These are phyloP conservation scores for Phylloporus sp. DNA, from an alignment of 1,284 basidiomycete genomes.

Conservation along the genomic window DNA sequence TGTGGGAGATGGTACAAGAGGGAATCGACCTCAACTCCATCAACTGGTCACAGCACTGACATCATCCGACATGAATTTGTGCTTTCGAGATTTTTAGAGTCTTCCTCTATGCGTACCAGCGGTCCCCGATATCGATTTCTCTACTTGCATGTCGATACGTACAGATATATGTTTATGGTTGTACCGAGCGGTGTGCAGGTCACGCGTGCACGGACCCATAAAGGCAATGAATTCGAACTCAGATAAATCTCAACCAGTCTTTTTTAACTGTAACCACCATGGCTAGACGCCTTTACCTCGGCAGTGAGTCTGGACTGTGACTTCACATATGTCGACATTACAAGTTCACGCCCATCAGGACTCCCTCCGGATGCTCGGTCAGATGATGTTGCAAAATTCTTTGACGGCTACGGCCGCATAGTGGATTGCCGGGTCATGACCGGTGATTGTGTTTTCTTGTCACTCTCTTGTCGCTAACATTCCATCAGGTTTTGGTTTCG, in stretches of 20 bases:
- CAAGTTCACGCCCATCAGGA: slow-evolving; percentile 46
- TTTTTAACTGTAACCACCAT: slow-evolving; percentile 58
- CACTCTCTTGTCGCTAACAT: slow-evolving; percentile 9
- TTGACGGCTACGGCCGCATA: slow-evolving; percentile 85
- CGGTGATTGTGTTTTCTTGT: slow-evolving; percentile 49
- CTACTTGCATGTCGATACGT: not conserved
- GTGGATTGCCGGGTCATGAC: slow-evolving; percentile 94
- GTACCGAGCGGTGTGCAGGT: slow-evolving; percentile 15
- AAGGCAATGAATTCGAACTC: slow-evolving; percentile 43
- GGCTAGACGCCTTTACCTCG: slow-evolving; percentile 83
- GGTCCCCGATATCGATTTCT: slow-evolving; percentile 4
- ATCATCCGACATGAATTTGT: slow-evolving; percentile 1
- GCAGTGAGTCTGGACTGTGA: slow-evolving; percentile 55
- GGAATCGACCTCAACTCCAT: slow-evolving; percentile 95
- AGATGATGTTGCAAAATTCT: slow-evolving; percentile 84
- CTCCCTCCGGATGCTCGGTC: slow-evolving; percentile 79
- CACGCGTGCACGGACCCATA: slow-evolving; percentile 43
- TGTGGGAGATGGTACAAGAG: slow-evolving; percentile 99
- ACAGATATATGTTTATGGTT: not conserved
- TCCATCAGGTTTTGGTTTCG: slow-evolving; percentile 84
- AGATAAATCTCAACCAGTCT: slow-evolving; percentile 33
- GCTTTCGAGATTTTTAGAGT: slow-evolving; percentile 3
- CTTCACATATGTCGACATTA: slow-evolving; percentile 2
- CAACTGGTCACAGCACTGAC: slow-evolving; percentile 83
- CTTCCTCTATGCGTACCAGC: slow-evolving; percentile 16